Base-by-base conservation (phyloP, 768 basidiomycete species). In the Mycena leptocephala region DNA sequence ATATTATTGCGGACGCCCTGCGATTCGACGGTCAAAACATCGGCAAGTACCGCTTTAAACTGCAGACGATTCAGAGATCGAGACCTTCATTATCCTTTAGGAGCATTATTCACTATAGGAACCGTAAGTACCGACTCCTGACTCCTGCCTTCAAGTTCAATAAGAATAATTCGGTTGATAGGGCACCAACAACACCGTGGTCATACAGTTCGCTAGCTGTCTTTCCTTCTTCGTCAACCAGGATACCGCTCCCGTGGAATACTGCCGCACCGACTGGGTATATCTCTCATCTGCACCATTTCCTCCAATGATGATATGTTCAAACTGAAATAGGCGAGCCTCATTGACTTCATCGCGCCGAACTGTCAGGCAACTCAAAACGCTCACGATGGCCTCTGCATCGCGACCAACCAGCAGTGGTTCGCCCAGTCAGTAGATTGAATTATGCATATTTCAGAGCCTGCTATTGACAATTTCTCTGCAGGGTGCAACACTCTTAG, bases 291-390 rank as follows among this genome's bases (percentile, higher is more conserved):
- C 18, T 8, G 14, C 43, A 2, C 16, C 39, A 53, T 32, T 32
- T 35, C 33, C 53, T 18, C 37, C 48, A 83, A 55, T 88, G 24
- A 51, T 51, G 7, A 46, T 46, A 18, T 16, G 22, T 46, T 46
- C 43, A 46, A 83, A 75, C 87, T 67, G 22, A 51, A n/a, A 22
- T 46, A 88, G 87, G 84, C 88, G n/a, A 69, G 79, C 51, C 76
- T 88, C 64, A 76, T 89, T 33, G 83, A 88, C 75, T 87, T 81
- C 68, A 79, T 90, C 35, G 88, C 90, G 0, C 84, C 82, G 22
- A 89, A 88, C 78, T 90, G 89, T 79, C 87, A 89, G 79, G n/a
- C n/a, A n/a, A n/a, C n/a, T n/a, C 86, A 89, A 83, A 90, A 90
- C 69, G 89, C 90, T 2, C 88, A 90, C 71, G 90, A 89, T 11